Percentiles rank a stretch among this genome's conserved stretches.
These are phyloP conservation scores for Irpex sp. DNA, from an alignment of 1,284 basidiomycete genomes.

Conservation along the genomic window DNA sequence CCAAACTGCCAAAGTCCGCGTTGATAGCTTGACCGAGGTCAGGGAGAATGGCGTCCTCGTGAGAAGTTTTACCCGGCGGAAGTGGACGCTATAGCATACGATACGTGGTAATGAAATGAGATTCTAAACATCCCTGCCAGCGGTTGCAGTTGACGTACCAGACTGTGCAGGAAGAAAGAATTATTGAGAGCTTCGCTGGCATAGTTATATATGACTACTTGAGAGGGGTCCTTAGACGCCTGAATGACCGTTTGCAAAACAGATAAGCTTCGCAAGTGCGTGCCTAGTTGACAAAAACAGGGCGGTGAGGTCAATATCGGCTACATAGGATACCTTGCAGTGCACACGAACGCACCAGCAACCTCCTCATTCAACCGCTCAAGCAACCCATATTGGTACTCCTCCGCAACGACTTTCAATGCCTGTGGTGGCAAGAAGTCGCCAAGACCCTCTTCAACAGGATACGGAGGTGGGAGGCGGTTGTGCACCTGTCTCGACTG, in stretches of 20 bases:
- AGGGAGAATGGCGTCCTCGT: constrained; percentile 42
- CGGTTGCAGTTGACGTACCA: constrained; percentile 53
- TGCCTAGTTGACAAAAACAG: constrained; percentile 32
- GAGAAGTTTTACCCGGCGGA: constrained; percentile 28
- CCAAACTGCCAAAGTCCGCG: constrained; percentile 58
- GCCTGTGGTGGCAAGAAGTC: constrained; percentile 69
- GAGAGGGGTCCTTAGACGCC: constrained; percentile 58
- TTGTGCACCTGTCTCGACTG: constrained; percentile 47
- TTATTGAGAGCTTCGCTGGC: constrained; percentile 94
- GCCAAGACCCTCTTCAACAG: constrained; percentile 65
- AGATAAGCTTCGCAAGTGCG: constrained; percentile 52
- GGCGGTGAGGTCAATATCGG: background rate
- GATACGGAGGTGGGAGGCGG: constrained; percentile 57
- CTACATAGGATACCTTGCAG: constrained; percentile 1
- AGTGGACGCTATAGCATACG: constrained; percentile 45
- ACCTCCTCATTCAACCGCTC: constrained; percentile 72
- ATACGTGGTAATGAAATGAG: constrained; percentile 2
- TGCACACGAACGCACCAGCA: constrained; percentile 45
- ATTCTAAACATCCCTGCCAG: background rate
- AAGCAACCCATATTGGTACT: constrained; percentile 81
- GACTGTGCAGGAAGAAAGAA: constrained; percentile 85
- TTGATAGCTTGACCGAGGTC: constrained; percentile 41
- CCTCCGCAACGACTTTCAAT: constrained; percentile 65
- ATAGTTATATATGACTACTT: constrained; percentile 85
- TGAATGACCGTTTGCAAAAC: constrained; percentile 77